Evolutionary conservation across 2,329 filamentous ascomycete species (phyloP).

Genomic region (Fusarium redolens): DNA sequence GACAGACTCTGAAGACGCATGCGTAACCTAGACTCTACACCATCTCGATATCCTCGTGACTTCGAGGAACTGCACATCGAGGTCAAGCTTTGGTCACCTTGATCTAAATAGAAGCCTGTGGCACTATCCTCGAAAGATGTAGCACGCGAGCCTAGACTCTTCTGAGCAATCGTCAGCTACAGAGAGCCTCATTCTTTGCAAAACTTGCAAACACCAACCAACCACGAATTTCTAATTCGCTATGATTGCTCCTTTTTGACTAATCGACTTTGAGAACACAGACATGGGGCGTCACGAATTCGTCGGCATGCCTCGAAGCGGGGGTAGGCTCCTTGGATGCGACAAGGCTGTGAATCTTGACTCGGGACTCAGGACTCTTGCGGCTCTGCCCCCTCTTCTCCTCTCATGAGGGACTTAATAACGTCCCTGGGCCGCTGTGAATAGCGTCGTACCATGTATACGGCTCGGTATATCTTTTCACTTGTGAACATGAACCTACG

Average conservation of each 20-base stretch:
- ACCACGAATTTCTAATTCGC: neutral
- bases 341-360: conserved; percentile 1
- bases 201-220: neutral
- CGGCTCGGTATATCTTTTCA: neutral
- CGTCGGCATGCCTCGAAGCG: neutral
- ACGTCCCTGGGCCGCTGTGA: neutral
- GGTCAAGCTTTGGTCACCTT: neutral
- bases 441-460: conserved; percentile 16
- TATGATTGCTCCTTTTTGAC: neutral
- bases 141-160: neutral
- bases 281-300: conserved; percentile 4
- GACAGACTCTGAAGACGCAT: neutral
- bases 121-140: neutral
- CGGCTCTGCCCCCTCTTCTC: conserved; percentile 21
- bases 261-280: neutral
- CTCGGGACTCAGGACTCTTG: neutral
- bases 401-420: conserved; percentile 6
- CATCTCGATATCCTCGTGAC: conserved; percentile 9
- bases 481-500: conserved; percentile 22
- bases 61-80: neutral
- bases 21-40: conserved; percentile 5
- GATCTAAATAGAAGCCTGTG: neutral
- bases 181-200: conserved; percentile 9
- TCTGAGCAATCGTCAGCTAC: neutral
- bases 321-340: neutral